phyloP scores from a whole-genome alignment of 2,329 filamentous ascomycete species.

The Lachnellula hyalina region DNA sequence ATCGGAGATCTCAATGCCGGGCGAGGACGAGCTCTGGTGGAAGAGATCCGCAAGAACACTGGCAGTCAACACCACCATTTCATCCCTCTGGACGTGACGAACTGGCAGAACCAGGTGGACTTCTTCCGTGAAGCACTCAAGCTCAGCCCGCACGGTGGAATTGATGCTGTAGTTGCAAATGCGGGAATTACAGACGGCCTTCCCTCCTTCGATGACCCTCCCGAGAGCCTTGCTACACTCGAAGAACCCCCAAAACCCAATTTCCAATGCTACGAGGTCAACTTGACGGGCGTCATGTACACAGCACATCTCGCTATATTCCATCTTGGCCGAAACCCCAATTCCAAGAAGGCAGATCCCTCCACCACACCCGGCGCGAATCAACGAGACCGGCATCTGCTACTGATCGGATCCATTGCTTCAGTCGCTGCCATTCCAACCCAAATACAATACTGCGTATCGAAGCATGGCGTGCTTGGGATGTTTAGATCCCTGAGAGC shows the following conservation, averaged over 20 bases:
- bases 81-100: conserved; percentile 58
- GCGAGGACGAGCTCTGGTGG: conserved; percentile 49
- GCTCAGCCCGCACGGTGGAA: conserved; percentile 47
- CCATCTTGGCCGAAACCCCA: conserved; percentile 48
- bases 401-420: conserved; percentile 60
- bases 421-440: conserved; percentile 43
- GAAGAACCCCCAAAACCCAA: conserved; percentile 45
- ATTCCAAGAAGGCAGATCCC: conserved; percentile 33
- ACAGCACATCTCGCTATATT: conserved; percentile 60
- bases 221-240: conserved; percentile 33
- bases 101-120: conserved; percentile 58
- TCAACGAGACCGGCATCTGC: conserved; percentile 51
- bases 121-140: conserved; percentile 55
- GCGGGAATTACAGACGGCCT: conserved; percentile 51
- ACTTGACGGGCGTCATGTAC: conserved; percentile 59
- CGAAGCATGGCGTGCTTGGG: conserved; percentile 63
- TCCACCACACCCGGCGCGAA: conserved; percentile 28
- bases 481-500: conserved; percentile 55
- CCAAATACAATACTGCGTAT: conserved; percentile 50
- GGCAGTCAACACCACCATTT: conserved; percentile 46
- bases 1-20: conserved; percentile 57
- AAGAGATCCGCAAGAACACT: conserved; percentile 41
- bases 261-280: conserved; percentile 54
- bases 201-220: conserved; percentile 39
- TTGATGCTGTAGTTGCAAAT: conserved; percentile 62